Evolutionary conservation across 441 rosid genomes (phyloP).

Genomic region (Erodium texanum): DNA sequence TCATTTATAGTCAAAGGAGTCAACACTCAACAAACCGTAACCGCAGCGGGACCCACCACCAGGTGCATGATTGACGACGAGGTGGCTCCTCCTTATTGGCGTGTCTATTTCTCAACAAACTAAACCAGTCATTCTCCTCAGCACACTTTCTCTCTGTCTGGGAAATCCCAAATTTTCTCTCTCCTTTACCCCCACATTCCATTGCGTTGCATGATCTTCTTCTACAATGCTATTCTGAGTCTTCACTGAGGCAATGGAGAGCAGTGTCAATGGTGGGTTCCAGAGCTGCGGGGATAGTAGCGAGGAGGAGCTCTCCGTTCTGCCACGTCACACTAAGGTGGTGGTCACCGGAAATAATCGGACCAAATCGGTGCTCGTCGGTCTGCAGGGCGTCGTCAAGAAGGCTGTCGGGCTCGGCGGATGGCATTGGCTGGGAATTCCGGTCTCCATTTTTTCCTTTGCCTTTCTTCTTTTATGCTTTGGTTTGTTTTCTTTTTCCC

Average conservation of each 20-base stretch:
- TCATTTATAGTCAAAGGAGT: background rate
- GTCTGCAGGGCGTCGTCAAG: constrained; percentile 90
- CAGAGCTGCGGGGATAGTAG: constrained; percentile 77
- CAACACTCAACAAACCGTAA: background rate
- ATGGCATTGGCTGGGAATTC: constrained; percentile 89
- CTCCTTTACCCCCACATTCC: constrained; percentile 11
- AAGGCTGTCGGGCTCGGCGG: constrained; percentile 96
- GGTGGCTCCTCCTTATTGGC: no score
- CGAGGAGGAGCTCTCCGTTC: constrained; percentile 82
- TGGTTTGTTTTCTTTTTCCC: background rate
- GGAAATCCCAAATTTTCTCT: background rate
- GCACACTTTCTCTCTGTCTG: constrained; percentile 28
- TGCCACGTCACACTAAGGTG: constrained; percentile 94
- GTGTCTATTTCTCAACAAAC: constrained; percentile 12
- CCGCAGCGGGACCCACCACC: background rate
- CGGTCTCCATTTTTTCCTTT: background rate
- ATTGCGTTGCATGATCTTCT: constrained; percentile 55
- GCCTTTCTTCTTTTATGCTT: background rate
- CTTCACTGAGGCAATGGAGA: constrained; percentile 46
- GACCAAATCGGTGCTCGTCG: constrained; percentile 93
- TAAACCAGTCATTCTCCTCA: constrained; percentile 44
- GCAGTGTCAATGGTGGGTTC: constrained; percentile 57
- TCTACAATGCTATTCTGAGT: constrained; percentile 22
- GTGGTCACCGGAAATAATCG: constrained; percentile 93
- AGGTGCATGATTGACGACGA: no score